Conservation (phyloP, 495 filamentous ascomycete species). For the Daldinia decipiens region DNA sequence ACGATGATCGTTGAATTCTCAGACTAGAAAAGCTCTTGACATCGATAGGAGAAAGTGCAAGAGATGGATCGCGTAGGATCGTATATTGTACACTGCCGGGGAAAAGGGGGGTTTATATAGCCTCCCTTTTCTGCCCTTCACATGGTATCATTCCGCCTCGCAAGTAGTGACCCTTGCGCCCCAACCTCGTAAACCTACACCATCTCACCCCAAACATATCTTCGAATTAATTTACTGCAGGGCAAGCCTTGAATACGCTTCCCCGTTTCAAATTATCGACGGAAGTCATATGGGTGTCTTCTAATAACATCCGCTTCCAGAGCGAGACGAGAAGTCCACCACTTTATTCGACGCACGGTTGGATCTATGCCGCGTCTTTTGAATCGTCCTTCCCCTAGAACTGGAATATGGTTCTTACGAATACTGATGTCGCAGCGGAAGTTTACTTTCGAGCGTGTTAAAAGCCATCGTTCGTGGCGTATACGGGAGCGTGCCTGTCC, state of each 20-base stretch:
- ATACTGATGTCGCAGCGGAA: constrained; percentile 52
- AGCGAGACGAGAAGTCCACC: constrained; percentile 34
- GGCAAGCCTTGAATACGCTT: constrained; percentile 2
- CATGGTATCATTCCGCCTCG: constrained; percentile 36
- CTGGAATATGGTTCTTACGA: constrained; percentile 1
- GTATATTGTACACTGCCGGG: constrained; percentile 22
- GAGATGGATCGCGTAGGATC: constrained; percentile 21
- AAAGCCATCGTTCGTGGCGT: constrained; percentile 66
- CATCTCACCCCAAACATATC: constrained; percentile 12
- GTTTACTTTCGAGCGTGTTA: constrained; percentile 61
- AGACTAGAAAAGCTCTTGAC: constrained; percentile 17
- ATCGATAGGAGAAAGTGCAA: constrained; percentile 13
- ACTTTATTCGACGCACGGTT: constrained; percentile 16
- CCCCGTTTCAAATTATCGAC: constrained; percentile 5
- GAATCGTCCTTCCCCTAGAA: not conserved
- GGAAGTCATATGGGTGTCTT: constrained; percentile 17
- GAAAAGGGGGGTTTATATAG: not conserved
- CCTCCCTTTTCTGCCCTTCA: constrained; percentile 14
- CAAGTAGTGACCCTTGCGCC: not conserved
- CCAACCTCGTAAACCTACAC: constrained; percentile 8
- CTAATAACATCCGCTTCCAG: constrained; percentile 33
- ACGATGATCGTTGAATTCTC: constrained; percentile 12
- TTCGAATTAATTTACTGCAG: constrained; percentile 8
- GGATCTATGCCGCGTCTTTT: constrained; percentile 19
- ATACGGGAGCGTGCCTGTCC: constrained; percentile 51